A percentile compares a stretch with the other conserved stretches of the same genome.
Conservation (phyloP, 2,329 filamentous ascomycete species). For the Trichoderma breve region DNA sequence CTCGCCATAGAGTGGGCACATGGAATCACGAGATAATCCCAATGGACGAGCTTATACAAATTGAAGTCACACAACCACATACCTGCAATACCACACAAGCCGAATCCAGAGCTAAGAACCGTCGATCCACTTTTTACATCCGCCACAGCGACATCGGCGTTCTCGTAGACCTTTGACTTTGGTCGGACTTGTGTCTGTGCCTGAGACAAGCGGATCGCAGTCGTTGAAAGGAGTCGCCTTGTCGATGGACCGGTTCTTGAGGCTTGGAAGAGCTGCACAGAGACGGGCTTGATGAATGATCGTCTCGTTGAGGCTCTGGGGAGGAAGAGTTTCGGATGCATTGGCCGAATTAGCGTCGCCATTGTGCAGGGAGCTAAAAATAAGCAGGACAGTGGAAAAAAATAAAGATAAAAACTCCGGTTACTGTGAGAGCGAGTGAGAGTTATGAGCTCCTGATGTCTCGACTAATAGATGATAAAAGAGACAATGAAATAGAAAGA, state of each 20-base stretch:
- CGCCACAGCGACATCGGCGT: constrained; percentile 65
- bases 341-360: constrained; percentile 12
- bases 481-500: not conserved
- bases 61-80: constrained; percentile 26
- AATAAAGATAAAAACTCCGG: not conserved
- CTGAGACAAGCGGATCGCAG: constrained; percentile 15
- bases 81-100: constrained; percentile 75
- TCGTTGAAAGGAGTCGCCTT: constrained; percentile 6
- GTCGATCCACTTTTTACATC: constrained; percentile 69
- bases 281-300: not conserved
- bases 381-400: not conserved
- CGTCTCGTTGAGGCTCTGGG: not conserved
- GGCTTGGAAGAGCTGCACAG: not conserved
- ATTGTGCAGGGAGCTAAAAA: not conserved
- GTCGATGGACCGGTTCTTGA: not conserved
- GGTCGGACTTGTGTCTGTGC: constrained; percentile 26
- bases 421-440: not conserved
- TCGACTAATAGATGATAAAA: not conserved
- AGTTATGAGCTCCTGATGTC: not conserved
- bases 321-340: constrained; percentile 1
- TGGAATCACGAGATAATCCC: not conserved
- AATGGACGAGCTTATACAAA: not conserved
- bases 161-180: constrained; percentile 49
- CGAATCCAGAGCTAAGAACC: constrained; percentile 75
- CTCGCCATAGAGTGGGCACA: not conserved